Conservation (phyloP, 768 basidiomycete genomes). For the Steccherinum ochraceum region DNA sequence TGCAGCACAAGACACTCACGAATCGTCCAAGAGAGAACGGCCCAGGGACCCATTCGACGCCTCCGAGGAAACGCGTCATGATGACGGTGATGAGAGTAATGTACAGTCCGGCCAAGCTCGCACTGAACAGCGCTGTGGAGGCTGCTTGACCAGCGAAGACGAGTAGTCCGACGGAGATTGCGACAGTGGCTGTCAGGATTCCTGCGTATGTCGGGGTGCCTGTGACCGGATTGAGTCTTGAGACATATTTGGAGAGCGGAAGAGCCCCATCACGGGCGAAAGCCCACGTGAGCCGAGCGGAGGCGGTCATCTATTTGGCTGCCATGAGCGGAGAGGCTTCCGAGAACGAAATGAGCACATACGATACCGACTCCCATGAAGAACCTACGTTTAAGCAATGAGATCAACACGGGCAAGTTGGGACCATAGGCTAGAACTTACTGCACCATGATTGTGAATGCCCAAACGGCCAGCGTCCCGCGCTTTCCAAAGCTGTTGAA, state of each 20-base stretch:
- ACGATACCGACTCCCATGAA: conserved; percentile 49
- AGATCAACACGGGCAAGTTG: too few relatives aligned
- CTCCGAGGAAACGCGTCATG: conserved; percentile 23
- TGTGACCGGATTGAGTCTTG: conserved; percentile 46
- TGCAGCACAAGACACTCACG: conserved; percentile 17
- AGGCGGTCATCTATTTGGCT: conserved; percentile 40
- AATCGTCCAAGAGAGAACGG: conserved; percentile 30
- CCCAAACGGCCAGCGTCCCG: conserved; percentile 48
- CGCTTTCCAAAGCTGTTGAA: conserved; percentile 39
- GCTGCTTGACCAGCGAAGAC: conserved; percentile 46
- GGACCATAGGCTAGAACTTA: conserved; percentile 19
- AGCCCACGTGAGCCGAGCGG: conserved; percentile 50
- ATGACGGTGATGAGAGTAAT: conserved; percentile 29
- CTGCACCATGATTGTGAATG: conserved; percentile 46
- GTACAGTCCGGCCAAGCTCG: conserved; percentile 19
- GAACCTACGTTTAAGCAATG: conserved; percentile 21
- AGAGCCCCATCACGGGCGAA: conserved; percentile 58
- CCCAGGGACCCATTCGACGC: conserved; percentile 23
- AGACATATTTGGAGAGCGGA: conserved; percentile 49
- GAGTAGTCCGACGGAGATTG: conserved; percentile 45
- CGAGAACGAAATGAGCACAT: too few relatives aligned
- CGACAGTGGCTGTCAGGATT: conserved; percentile 37
- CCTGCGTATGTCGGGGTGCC: conserved; percentile 55
- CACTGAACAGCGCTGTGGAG: conserved; percentile 30
- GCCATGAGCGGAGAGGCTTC: too few relatives aligned